A percentile compares a stretch with the other conserved stretches of the same genome.
Evolutionary conservation across 2,329 filamentous ascomycete species (phyloP).

Genomic region (Aureobasidium sp.): DNA sequence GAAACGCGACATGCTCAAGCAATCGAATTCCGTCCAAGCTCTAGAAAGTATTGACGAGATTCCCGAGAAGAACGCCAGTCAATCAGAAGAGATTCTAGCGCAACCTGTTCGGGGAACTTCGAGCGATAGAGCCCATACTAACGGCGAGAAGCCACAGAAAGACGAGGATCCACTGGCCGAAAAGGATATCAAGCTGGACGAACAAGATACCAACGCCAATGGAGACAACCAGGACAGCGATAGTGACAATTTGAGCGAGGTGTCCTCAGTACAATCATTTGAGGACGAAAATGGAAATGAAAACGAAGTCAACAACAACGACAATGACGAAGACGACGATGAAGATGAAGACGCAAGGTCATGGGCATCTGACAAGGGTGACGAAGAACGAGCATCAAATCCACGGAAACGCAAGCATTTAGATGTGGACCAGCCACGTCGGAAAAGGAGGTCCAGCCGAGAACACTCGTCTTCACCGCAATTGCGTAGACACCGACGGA

Average conservation of each 20-base stretch:
- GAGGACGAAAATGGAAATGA: background rate
- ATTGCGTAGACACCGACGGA: slow-evolving; percentile 51
- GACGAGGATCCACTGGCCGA: background rate
- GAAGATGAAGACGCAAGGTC: slow-evolving; percentile 3
- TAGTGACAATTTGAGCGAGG: slow-evolving; percentile 23
- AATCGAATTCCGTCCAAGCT: slow-evolving; percentile 14
- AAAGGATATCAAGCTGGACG: background rate
- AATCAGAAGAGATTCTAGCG: background rate
- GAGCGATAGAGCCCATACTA: slow-evolving; percentile 21
- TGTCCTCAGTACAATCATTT: slow-evolving; percentile 22
- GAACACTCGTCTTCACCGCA: slow-evolving; percentile 53
- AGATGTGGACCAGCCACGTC: slow-evolving; percentile 6
- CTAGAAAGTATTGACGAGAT: slow-evolving; percentile 1
- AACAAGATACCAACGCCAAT: background rate
- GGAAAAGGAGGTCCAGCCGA: slow-evolving; percentile 10
- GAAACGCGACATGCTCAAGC: slow-evolving; percentile 28
- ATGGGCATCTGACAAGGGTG: slow-evolving; percentile 15
- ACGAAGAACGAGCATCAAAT: slow-evolving; percentile 20
- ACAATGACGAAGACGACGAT: slow-evolving; percentile 7
- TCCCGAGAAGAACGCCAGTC: background rate
- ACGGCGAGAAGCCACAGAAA: slow-evolving; percentile 24
- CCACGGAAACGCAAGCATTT: slow-evolving; percentile 28
- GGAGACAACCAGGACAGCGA: slow-evolving; percentile 16
- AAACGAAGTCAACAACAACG: background rate
- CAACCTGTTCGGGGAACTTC: background rate